Percentiles rank a stretch among this genome's conserved stretches.
These are phyloP conservation scores for Starmerella bombi DNA, from an alignment of 805 yeast species.

Conservation along the genomic window DNA sequence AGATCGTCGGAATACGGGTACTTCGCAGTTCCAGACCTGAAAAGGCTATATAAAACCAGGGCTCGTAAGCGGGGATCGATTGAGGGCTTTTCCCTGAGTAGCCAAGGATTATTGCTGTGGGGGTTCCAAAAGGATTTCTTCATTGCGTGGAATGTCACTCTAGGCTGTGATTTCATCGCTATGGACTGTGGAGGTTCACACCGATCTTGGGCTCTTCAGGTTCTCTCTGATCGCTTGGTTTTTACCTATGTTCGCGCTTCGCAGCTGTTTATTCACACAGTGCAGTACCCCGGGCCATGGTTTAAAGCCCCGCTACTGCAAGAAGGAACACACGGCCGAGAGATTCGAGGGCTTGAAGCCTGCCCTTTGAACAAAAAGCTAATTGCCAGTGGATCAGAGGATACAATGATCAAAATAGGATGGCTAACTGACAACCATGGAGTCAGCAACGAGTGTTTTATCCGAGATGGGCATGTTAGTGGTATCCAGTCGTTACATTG, in stretches of 20 bases:
- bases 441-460: conserved; percentile 14
- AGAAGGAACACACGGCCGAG: conserved; percentile 82
- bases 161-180: conserved; percentile 52
- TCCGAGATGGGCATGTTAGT: conserved; percentile 69
- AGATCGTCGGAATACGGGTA: conserved; percentile 22
- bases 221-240: conserved; percentile 23
- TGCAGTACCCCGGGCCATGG: conserved; percentile 16
- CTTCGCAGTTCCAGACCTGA: conserved; percentile 4
- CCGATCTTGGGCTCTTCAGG: conserved; percentile 55
- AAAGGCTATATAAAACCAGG: conserved; percentile 35
- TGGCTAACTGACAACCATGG: conserved; percentile 36
- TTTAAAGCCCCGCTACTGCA: conserved; percentile 26
- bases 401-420: conserved; percentile 64
- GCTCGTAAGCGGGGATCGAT: conserved; percentile 55
- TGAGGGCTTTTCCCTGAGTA: conserved; percentile 47
- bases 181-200: conserved; percentile 87
- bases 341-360: conserved; percentile 63
- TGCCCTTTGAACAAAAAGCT: conserved; percentile 30
- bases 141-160: conserved; percentile 69
- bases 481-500: conserved; percentile 69
- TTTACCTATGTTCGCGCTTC: conserved; percentile 27
- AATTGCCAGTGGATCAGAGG: conserved; percentile 76
- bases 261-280: conserved; percentile 37
- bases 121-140: conserved; percentile 77
- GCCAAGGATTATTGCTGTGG: conserved; percentile 44